Evolutionary conservation across 2,329 filamentous ascomycete species (phyloP), one percentile per base, ranked within the genome.

Genomic region (Septoria petroselini): DNA sequence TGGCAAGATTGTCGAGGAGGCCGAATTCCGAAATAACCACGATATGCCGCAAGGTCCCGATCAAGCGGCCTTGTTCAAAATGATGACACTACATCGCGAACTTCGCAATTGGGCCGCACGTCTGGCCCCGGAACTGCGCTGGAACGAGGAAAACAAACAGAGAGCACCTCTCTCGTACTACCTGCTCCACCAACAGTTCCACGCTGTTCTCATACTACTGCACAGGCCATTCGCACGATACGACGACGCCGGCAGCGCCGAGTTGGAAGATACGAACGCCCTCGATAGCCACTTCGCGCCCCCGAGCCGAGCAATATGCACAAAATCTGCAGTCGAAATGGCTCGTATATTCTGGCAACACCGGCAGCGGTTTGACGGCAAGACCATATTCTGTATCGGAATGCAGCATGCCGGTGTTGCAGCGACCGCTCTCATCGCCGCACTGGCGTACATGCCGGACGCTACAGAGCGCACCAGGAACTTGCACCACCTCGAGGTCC

Each of bases 391-490:
- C 48, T 58, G 53, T 29, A 56, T 54, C 17, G 60, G 53, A 25
- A 62, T 62, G 55, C 60, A 62, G 41, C 60, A 62, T 37, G 60
- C 58, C 15, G 60, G 60, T 5, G 48, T 57, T 23, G 60, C 60
- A 2, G 58, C 58, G 4, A 59, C 54, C 12, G 60, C 58, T 11
- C 54, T 62, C 2, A 61, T 61, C 19, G 58, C 60, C n/a, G 60
- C 58, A 3, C 37, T 62, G 17, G 60, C 60, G 27, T 57, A 58
- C 39, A 58, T 58, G 31, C 55, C 58, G 11, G 57, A 61, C 44
- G 45, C 54, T 3, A 37, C 52, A 14, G 57, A 59, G 43, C 55
- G 58, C 15, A 60, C 48, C 40, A 60, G 58, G 42, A 61, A 61
- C 38, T 53, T 60, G 52, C 57, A 58, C 29, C 60, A 58, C 46